Base-by-base conservation (phyloP, 1,139 yeast genomes). In the Geotrichum siamense region DNA sequence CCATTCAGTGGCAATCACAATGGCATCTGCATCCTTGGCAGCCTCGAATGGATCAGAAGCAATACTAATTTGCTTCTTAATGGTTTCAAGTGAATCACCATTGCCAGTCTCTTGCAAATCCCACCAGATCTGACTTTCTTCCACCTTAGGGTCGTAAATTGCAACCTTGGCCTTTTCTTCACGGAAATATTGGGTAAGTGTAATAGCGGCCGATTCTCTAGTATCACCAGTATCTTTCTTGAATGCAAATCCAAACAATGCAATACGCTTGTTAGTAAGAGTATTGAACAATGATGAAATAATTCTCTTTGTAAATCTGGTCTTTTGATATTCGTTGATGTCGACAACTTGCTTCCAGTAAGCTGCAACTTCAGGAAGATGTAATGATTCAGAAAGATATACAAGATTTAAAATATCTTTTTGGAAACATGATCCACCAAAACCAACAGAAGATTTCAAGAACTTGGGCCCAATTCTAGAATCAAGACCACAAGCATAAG, bases 171-270 rank as follows among this genome's bases (percentile, higher is more conserved):
- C 60, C 30, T 49, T 47, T 41, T 51, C 55, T 44, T 56, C 58
- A 39, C 52, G 46, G 49, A 56, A 57, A 48, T 53, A 50, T 45
- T 55, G 51, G 47, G 51, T 45, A 38, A 56, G 43, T 5, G 59
- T 50, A 41, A 56, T 55, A 36, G 60, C 59, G 16, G 60, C 53
- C 4, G 59, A 55, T 45, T 56, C 60, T 23, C 60, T 49, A 28
- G 60, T 56, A 33, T 56, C 60, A 9, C 60, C 60, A 16, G 60
- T 56, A 47, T 56, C 59, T 48, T 56, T 56, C 53, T 56, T 56
- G 53, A 56, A 56, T 9, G 60, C 60, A 40, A 56, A 56, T 6
- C 60, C 60, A 26, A 55, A 53, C 35, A 56, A 49, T 2, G 60
- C 59, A 16, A 56, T 45, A 26, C 53, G 49, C 51, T 56, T 56